A percentile compares a stretch with the other conserved stretches of the same genome.
These are phyloP conservation scores for Claviceps purpurea DNA, from an alignment of 2,329 filamentous ascomycete species.

Conservation along the genomic window DNA sequence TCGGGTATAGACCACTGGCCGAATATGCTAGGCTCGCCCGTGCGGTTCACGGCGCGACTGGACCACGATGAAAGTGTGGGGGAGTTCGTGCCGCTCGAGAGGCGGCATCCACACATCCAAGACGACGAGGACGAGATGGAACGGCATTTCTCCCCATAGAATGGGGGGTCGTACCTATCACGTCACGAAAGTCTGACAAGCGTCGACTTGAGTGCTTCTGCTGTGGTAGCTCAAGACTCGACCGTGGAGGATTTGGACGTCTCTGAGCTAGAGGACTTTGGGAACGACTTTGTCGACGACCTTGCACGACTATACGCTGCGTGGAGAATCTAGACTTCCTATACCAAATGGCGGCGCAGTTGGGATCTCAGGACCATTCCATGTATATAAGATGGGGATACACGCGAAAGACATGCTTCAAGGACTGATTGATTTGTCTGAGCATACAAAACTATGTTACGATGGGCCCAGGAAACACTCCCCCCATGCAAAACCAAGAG, in stretches of 20 bases:
- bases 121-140: neutral
- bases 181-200: constrained; percentile 6
- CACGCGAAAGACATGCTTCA: neutral
- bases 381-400: constrained; percentile 1
- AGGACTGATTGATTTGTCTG: constrained; percentile 2
- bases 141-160: constrained; percentile 4
- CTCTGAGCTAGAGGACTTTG: constrained; percentile 16
- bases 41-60: constrained; percentile 3
- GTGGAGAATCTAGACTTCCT: constrained; percentile 8
- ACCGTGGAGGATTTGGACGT: constrained; percentile 1
- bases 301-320: constrained; percentile 13
- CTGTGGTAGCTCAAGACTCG: neutral
- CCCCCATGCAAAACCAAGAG: neutral
- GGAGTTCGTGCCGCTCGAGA: constrained; percentile 1
- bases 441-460: constrained; percentile 2
- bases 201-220: constrained; percentile 4
- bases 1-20: constrained; percentile 7
- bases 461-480: neutral
- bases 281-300: constrained; percentile 16
- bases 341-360: neutral
- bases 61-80: constrained; percentile 5
- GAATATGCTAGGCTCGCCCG: constrained; percentile 3
- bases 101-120: neutral
- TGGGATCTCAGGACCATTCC: neutral
- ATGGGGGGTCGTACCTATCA: neutral